Base-by-base conservation (phyloP, 225 moss, liverwort and hornwort genomes). In the Takakia lepidozioides region DNA sequence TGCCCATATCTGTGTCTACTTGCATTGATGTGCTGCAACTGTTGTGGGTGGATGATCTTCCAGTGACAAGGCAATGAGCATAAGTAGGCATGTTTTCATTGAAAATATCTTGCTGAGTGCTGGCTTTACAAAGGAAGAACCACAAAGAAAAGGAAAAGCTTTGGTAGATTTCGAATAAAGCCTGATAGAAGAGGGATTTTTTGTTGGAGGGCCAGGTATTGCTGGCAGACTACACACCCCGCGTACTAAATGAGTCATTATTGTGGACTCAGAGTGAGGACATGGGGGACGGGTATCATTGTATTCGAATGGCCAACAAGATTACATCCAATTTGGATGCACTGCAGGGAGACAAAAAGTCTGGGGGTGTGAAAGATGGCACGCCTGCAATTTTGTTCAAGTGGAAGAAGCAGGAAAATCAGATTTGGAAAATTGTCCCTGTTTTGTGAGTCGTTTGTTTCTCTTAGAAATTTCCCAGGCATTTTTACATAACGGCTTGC, bases 381-480 rank as follows among this genome's bases (percentile, higher is more conserved):
- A 47, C 76, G 21, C 70, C 76, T 3, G 73, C 71, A 0, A 76
- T 87, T 46, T 65, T 90, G 0, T 90, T 84, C 51, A 51, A 61
- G 0, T 98, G 90, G 95, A 90, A 90, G 68, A 64, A 85, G 41
- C 71, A 78, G 57, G 71, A 71, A 0, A 98, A 98, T 56, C 90
- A 98, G 56, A 56, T 82, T 50, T 98, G 95, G 95, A 80, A 83
- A 38, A 36, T 80, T 35, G 66, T 54, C 42, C 65, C 69, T 60
- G 75, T 65, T 55, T 67, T 10, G 30, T 46, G 11, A 32, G 32
- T n/a, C n/a, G n/a, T n/a, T n/a, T n/a, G n/a, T n/a, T n/a, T n/a
- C n/a, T n/a, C n/a, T n/a, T n/a, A n/a, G n/a, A n/a, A n/a, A n/a
- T n/a, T n/a, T n/a, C n/a, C n/a, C n/a, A n/a, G n/a, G n/a, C n/a